Evolutionary conservation across 129 eudicot species (phyloP), one percentile per base, ranked within the genome.

Genomic region (Silybum marianum): DNA sequence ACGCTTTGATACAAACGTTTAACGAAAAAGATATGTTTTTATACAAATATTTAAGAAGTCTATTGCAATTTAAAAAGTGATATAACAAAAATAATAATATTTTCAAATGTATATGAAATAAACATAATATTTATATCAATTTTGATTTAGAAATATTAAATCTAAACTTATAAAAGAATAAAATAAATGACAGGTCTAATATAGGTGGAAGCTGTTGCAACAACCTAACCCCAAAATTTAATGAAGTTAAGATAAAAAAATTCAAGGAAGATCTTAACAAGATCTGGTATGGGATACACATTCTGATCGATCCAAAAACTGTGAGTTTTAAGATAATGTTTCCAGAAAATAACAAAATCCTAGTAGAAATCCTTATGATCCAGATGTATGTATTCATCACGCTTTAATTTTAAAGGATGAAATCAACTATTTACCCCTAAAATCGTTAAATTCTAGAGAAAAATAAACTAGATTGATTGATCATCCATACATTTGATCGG

Each of bases 141-240:
- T 19, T 32, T 65, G 25, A 69, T 28, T 16, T 10, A 25, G 60
- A 72, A 72, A 60, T 16, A 25, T 34, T 25, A 62, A 23, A 81
- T 73, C 74, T 19, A 74, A 44, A 62, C 24, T 38, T 39, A n/a
- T 3, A 10, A 72, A 11, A 18, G n/a, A 18, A n/a, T 9, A 26
- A 54, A 6, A 21, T 38, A 44, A 74, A 19, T 30, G 76, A 68
- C 81, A 82, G 76, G 72, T 54, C 28, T 26, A 54, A 75, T 75
- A 54, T 76, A 75, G 81, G 63, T 82, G 81, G 85, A n/a, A 58
- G 8, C 23, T 9, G 85, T 76, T 82, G 77, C 85, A 82, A 69
- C 85, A 69, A 76, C 81, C 77, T 28, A 7, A 76, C 66, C 81
- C 36, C 69, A 76, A 75, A 62, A 19, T 72, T 77, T 77, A 72